Percentiles rank a stretch among this genome's conserved stretches.
Conservation (phyloP, 192 early-diverging fungal species). For the Linnemannia hyalina region DNA sequence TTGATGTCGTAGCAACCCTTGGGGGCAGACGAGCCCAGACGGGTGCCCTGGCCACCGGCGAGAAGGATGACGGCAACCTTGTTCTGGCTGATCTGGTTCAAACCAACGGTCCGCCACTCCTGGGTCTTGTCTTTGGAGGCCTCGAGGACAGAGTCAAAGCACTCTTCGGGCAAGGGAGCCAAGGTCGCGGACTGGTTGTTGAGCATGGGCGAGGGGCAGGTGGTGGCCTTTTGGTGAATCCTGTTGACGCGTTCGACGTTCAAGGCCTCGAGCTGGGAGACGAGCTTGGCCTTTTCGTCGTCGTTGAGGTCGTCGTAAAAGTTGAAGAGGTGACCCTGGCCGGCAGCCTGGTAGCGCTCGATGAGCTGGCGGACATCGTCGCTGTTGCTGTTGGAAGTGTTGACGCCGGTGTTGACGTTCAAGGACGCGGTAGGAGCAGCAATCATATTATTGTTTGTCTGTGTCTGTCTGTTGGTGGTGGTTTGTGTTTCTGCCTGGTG, state of each 20-base stretch:
- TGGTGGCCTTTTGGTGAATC: conserved; percentile 83
- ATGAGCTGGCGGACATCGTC: conserved; percentile 61
- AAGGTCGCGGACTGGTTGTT: conserved; percentile 52
- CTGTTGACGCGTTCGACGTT: conserved; percentile 84
- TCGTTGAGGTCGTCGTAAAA: conserved; percentile 78
- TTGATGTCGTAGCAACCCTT: conserved; percentile 96
- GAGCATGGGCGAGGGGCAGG: conserved; percentile 53
- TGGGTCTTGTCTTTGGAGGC: conserved; percentile 62
- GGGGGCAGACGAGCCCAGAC: conserved; percentile 82
- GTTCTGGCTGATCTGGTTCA: conserved; percentile 81
- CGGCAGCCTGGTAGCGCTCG: conserved; percentile 73
- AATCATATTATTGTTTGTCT: conserved; percentile 17
- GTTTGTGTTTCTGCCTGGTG: background rate
- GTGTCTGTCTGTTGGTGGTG: background rate
- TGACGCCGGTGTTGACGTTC: conserved; percentile 12
- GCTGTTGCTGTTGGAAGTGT: conserved; percentile 3
- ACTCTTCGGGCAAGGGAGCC: conserved; percentile 79
- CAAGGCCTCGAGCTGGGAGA: conserved; percentile 75
- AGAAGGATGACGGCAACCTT: conserved; percentile 95
- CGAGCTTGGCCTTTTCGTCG: conserved; percentile 67
- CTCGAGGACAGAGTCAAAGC: conserved; percentile 70
- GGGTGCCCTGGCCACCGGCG: conserved; percentile 89
- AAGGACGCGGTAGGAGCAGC: conserved; percentile 21
- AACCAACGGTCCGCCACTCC: conserved; percentile 80
- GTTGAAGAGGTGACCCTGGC: conserved; percentile 90